phyloP scores from a whole-genome alignment of 2,329 filamentous ascomycete species.

The Achaetomium macrosporum region DNA sequence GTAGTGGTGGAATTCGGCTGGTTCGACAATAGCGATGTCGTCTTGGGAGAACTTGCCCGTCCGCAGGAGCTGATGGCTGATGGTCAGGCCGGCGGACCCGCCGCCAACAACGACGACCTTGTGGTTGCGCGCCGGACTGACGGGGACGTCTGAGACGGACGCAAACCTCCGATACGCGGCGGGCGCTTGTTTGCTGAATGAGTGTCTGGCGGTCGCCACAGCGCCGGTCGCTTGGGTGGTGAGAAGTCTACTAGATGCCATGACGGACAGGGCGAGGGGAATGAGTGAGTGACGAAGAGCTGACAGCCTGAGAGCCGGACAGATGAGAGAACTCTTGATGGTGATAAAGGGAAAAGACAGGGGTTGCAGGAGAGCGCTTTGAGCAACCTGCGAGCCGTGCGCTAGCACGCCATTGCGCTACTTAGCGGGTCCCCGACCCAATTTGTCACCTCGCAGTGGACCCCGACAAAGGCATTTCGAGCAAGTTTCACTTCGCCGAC shows the following conservation, averaged over 20 bases:
- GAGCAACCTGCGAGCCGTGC: not conserved
- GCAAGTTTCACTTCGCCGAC: not conserved
- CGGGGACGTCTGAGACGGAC: constrained; percentile 3
- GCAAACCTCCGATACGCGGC: constrained; percentile 14
- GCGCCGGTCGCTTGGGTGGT: constrained; percentile 6
- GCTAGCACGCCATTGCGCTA: constrained; percentile 8
- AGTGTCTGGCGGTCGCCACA: constrained; percentile 1
- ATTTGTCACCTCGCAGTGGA: not conserved
- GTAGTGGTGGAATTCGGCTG: constrained; percentile 58
- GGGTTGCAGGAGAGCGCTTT: not conserved
- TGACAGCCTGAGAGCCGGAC: no score
- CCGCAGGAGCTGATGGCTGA: constrained; percentile 62
- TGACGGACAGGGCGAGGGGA: constrained; percentile 1
- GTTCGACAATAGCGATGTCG: constrained; percentile 61
- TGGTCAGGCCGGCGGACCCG: constrained; percentile 58
- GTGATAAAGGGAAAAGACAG: not conserved
- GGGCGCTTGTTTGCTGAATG: not conserved
- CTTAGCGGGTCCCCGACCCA: not conserved
- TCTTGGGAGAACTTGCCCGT: constrained; percentile 49
- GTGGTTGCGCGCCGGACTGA: constrained; percentile 36
- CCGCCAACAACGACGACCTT: constrained; percentile 62
- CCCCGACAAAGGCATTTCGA: not conserved
- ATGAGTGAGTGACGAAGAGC: not conserved
- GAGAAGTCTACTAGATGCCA: constrained; percentile 13
- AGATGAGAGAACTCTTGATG: not conserved